These are phyloP conservation scores for Aspergillus costaricaensis DNA, from an alignment of 2,329 filamentous ascomycete species.

Conservation along the genomic window DNA sequence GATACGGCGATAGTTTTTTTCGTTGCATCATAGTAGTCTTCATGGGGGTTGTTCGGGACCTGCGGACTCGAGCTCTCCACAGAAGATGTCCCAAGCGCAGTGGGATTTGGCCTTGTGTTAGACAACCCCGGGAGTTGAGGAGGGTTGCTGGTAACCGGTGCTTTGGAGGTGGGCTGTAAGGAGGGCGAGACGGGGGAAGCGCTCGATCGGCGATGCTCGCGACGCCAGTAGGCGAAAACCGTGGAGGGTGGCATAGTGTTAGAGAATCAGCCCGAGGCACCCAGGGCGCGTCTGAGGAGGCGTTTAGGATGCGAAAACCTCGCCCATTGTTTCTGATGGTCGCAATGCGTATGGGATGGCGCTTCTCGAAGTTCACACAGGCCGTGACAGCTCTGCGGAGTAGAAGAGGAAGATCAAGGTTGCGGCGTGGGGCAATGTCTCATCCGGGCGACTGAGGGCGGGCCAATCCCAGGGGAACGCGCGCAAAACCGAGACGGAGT, in stretches of 20 bases:
- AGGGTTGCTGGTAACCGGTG: conserved; percentile 26
- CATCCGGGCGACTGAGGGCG: conserved; percentile 7
- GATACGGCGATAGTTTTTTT: conserved; percentile 25
- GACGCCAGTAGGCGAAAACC: conserved; percentile 45
- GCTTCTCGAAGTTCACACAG: no score
- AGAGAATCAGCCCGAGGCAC: conserved; percentile 16
- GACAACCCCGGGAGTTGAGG: conserved; percentile 38
- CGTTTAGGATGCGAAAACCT: conserved; percentile 19
- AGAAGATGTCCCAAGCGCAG: conserved; percentile 30
- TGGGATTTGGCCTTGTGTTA: conserved; percentile 30
- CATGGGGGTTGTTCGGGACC: conserved; percentile 24
- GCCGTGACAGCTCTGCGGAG: background rate
- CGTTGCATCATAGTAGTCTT: conserved; percentile 25
- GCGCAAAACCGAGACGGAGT: background rate
- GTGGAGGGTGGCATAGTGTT: conserved; percentile 39
- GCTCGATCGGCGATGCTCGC: conserved; percentile 40
- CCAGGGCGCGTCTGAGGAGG: conserved; percentile 19
- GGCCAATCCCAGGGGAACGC: background rate
- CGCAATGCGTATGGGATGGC: background rate
- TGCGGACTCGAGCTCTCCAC: conserved; percentile 21
- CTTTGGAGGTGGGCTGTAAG: conserved; percentile 25
- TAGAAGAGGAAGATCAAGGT: conserved; percentile 5
- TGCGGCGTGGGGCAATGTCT: conserved; percentile 15
- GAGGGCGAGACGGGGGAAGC: conserved; percentile 31
- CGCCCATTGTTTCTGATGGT: conserved; percentile 13